Evolutionary conservation across 23 red algal genomes (phyloP).

Genomic region (Gracilaria vermiculophylla): DNA sequence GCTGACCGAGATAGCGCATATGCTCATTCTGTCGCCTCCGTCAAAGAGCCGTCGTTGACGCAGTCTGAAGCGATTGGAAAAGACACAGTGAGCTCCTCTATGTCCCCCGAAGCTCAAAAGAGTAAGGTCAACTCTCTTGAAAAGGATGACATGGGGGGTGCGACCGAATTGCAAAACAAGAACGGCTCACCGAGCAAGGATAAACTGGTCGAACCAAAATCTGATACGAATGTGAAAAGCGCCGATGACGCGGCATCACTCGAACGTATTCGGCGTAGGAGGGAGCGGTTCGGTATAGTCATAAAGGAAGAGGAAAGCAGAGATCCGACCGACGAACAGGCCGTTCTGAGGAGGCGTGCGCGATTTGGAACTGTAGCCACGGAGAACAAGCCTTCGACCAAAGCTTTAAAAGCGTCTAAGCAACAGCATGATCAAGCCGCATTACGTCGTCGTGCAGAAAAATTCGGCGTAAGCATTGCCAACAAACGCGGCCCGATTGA

Average conservation of each 20-base stretch:
- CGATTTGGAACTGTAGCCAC: conserved; percentile 27
- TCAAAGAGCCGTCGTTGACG: neutral
- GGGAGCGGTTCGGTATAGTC: conserved; percentile 6
- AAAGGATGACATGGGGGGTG: neutral
- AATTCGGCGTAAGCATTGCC: conserved; percentile 3
- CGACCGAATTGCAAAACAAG: neutral
- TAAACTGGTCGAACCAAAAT: neutral
- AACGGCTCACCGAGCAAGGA: neutral
- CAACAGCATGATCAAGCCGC: neutral
- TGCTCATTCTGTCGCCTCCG: neutral
- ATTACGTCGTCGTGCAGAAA: conserved; percentile 23
- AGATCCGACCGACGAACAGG: conserved; percentile 20
- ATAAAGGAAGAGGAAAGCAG: neutral
- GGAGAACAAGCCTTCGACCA: neutral
- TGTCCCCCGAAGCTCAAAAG: neutral
- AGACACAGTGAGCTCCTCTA: neutral
- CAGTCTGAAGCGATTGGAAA: neutral
- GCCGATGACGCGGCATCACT: neutral
- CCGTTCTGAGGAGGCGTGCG: conserved; percentile 8
- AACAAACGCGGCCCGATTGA: neutral
- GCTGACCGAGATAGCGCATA: neutral
- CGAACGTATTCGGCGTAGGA: conserved; percentile 11
- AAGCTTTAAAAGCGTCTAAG: neutral
- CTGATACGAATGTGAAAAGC: neutral
- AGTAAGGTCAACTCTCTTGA: neutral